These are phyloP conservation scores for Penicillium sp. DNA, from an alignment of 2,329 filamentous ascomycete genomes.

Conservation along the genomic window DNA sequence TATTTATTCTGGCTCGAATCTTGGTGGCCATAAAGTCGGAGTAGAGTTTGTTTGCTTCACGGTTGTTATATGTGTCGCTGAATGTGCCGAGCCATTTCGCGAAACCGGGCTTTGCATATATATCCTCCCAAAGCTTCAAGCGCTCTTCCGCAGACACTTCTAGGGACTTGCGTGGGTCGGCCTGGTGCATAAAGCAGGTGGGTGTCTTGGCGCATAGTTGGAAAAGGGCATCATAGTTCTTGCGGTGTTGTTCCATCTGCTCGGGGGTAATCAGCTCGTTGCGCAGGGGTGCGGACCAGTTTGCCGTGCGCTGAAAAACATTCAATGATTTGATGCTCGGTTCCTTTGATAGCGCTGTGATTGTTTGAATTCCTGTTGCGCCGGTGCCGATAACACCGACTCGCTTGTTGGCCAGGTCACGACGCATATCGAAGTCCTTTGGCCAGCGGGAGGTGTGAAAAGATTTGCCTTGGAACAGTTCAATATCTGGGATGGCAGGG, in stretches of 20 bases:
- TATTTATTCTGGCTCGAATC: conserved; percentile 14
- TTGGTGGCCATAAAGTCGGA: conserved; percentile 20
- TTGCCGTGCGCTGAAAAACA: conserved; percentile 18
- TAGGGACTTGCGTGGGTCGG: conserved; percentile 15
- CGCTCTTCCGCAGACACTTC: conserved; percentile 15
- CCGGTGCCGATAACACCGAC: conserved; percentile 17
- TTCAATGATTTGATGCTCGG: conserved; percentile 10
- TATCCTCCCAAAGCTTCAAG: conserved; percentile 11
- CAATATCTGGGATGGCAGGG: conserved; percentile 36
- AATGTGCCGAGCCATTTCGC: conserved; percentile 19
- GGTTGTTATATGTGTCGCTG: conserved; percentile 15
- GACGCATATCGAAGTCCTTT: conserved; percentile 20
- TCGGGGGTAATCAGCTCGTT: conserved; percentile 13
- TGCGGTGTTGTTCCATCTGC: conserved; percentile 14
- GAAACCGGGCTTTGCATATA: conserved; percentile 18
- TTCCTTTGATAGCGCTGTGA: conserved; percentile 14
- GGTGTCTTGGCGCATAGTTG: conserved; percentile 14
- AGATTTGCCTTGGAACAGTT: conserved; percentile 38
- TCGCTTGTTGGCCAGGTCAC: conserved; percentile 20
- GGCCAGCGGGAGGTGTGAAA: conserved; percentile 44
- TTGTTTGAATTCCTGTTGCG: conserved; percentile 18
- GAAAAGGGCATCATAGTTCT: conserved; percentile 13
- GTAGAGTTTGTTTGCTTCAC: conserved; percentile 17
- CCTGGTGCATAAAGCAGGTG: conserved; percentile 16
- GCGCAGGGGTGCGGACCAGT: conserved; percentile 18